These are phyloP conservation scores for Colletotrichum siamense DNA, from an alignment of 2,329 filamentous ascomycete genomes.

Conservation along the genomic window DNA sequence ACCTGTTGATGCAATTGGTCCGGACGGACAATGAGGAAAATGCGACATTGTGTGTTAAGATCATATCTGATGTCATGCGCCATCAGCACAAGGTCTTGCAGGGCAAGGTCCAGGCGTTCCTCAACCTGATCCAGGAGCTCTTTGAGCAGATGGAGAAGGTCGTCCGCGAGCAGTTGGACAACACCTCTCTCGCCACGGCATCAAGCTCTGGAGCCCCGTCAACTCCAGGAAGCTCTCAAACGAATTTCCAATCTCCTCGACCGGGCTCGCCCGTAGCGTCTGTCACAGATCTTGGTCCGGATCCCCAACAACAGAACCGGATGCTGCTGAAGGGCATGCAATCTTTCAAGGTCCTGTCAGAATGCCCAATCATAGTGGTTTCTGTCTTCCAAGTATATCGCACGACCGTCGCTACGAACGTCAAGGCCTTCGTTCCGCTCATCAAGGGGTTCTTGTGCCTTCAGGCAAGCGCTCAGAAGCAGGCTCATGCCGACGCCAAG, in stretches of 20 bases:
- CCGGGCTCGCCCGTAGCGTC: constrained; percentile 89
- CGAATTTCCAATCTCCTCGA: constrained; percentile 85
- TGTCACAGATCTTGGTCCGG: constrained; percentile 79
- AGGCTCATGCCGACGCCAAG: constrained; percentile 85
- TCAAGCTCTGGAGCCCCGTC: constrained; percentile 66
- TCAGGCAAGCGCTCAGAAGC: constrained; percentile 91
- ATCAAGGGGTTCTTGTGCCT: constrained; percentile 90
- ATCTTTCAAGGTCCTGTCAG: constrained; percentile 97
- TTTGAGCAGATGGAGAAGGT: constrained; percentile 95
- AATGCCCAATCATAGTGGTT: constrained; percentile 98
- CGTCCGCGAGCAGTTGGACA: constrained; percentile 94
- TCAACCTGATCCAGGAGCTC: constrained; percentile 92
- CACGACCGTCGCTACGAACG: constrained; percentile 78
- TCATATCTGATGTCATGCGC: constrained; percentile 94
- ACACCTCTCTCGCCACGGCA: constrained; percentile 61
- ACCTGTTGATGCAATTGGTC: constrained; percentile 87
- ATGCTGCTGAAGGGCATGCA: constrained; percentile 93
- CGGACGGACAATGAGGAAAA: constrained; percentile 97
- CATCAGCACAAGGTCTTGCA: constrained; percentile 84
- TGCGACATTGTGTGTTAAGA: constrained; percentile 97
- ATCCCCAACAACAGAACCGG: constrained; percentile 80
- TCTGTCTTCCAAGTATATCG: constrained; percentile 97
- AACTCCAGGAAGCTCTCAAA: constrained; percentile 68
- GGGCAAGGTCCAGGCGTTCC: constrained; percentile 84
- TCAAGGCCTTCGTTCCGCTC: constrained; percentile 89